These are phyloP conservation scores for Huntiella savannae DNA, from an alignment of 2,329 filamentous ascomycete species.

Conservation along the genomic window DNA sequence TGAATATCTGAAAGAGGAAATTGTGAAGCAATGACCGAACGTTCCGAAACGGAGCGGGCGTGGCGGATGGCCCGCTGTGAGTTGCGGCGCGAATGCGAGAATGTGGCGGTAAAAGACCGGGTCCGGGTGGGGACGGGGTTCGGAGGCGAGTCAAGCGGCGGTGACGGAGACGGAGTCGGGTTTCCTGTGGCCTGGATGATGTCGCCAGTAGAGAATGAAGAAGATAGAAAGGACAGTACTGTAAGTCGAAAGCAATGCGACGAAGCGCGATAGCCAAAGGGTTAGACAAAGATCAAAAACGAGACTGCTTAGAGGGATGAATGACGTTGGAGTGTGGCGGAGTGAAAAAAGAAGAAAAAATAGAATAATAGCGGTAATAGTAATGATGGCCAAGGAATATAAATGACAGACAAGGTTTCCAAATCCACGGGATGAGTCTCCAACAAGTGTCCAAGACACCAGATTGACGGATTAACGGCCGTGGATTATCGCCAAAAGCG, in stretches of 20 bases:
- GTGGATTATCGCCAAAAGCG: no score
- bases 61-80: conserved; percentile 1
- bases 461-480: no score
- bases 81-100: conserved; percentile 10
- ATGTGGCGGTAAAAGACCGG: conserved; percentile 12
- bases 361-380: neutral
- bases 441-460: no score
- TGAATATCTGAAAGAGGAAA: conserved; percentile 2
- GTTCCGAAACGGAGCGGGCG: conserved; percentile 1
- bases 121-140: conserved; percentile 26
- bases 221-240: conserved; percentile 83
- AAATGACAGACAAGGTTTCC: no score
- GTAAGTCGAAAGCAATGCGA: conserved; percentile 12
- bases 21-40: neutral
- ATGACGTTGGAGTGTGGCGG: no score
- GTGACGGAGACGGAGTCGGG: conserved; percentile 26
- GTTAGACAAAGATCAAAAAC: conserved; percentile 1
- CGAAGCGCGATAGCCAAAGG: conserved; percentile 1
- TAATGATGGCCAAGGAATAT: neutral
- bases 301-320: no score
- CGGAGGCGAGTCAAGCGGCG: conserved; percentile 22
- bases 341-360: neutral
- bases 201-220: conserved; percentile 39
- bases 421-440: no score
- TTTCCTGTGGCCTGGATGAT: conserved; percentile 20